Evolutionary conservation across 176 grass and related monocot species (phyloP).

Genomic region (Avena insularis): DNA sequence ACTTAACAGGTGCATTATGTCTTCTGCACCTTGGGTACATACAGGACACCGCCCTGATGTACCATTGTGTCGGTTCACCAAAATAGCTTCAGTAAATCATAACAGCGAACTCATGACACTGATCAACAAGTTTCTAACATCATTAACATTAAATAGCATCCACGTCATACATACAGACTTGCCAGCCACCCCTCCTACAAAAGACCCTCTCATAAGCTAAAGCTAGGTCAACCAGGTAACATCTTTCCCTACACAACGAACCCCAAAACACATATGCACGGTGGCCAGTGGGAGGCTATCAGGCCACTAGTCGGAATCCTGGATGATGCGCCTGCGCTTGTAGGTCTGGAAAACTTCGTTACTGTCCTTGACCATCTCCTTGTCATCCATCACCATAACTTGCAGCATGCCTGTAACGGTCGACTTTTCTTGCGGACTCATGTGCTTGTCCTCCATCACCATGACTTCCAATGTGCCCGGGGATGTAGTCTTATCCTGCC

Average conservation of each 20-base stretch:
- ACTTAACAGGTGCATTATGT: neutral
- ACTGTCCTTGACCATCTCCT: constrained; percentile 21
- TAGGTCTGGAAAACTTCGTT: neutral
- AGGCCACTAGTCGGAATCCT: neutral
- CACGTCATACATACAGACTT: neutral
- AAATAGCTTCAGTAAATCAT: neutral
- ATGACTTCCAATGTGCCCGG: neutral
- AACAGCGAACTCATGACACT: neutral
- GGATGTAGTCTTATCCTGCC: constrained; percentile 26
- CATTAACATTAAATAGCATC: neutral
- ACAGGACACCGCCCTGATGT: neutral
- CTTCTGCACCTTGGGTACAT: neutral
- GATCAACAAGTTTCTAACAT: neutral
- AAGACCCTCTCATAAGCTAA: constrained; percentile 1
- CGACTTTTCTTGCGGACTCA: too few relatives aligned
- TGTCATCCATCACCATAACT: neutral
- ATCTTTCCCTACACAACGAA: neutral
- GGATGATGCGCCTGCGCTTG: constrained; percentile 60
- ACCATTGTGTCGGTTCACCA: neutral
- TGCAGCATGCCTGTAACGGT: too few relatives aligned
- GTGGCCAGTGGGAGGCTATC: neutral
- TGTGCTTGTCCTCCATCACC: neutral
- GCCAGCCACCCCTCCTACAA: neutral
- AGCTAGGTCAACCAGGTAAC: constrained; percentile 17
- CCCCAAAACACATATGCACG: neutral